Percentiles rank a stretch among this genome's conserved stretches.
phyloP scores from a whole-genome alignment of 2,329 filamentous ascomycete species.

The Aspergillus fischeri region DNA sequence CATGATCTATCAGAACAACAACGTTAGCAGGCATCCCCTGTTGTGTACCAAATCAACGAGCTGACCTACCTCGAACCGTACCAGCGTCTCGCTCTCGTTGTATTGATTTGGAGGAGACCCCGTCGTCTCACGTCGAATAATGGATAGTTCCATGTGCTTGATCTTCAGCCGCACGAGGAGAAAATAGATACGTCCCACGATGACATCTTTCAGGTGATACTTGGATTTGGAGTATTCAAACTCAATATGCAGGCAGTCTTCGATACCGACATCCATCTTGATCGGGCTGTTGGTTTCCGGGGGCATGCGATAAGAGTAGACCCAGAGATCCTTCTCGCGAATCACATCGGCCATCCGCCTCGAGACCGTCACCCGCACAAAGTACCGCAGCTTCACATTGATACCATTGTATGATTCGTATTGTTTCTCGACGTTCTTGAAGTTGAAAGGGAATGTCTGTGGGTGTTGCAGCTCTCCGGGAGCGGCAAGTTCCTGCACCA shows the following conservation, averaged over 20 bases:
- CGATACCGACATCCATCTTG: conserved; percentile 99
- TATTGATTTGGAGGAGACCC: conserved; percentile 97
- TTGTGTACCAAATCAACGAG: conserved; percentile 6
- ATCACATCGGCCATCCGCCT: conserved; percentile 97
- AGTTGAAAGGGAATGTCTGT: conserved; percentile 98
- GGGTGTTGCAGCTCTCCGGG: conserved; percentile 97
- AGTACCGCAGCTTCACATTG: conserved; percentile 98
- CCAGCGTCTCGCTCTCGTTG: conserved; percentile 97
- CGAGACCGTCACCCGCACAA: conserved; percentile 93
- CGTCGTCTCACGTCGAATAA: conserved; percentile 94
- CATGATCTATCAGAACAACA: conserved; percentile 69
- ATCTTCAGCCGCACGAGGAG: conserved; percentile 95
- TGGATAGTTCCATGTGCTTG: conserved; percentile 99
- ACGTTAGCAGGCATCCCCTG: conserved; percentile 6
- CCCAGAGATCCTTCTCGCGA: conserved; percentile 99
- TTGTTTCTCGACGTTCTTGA: conserved; percentile 99
- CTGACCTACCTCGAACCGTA: conserved; percentile 76
- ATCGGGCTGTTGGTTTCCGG: conserved; percentile 98
- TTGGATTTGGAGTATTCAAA: conserved; percentile 99
- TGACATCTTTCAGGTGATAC: conserved; percentile 98
- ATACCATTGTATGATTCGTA: conserved; percentile 99
- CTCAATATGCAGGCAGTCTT: conserved; percentile 98
- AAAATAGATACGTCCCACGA: conserved; percentile 98
- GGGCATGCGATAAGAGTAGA: conserved; percentile 96
- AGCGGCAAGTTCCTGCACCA: conserved; percentile 93